phyloP scores from a whole-genome alignment of 2,329 filamentous ascomycete species.

The Sporothrix mexicana region DNA sequence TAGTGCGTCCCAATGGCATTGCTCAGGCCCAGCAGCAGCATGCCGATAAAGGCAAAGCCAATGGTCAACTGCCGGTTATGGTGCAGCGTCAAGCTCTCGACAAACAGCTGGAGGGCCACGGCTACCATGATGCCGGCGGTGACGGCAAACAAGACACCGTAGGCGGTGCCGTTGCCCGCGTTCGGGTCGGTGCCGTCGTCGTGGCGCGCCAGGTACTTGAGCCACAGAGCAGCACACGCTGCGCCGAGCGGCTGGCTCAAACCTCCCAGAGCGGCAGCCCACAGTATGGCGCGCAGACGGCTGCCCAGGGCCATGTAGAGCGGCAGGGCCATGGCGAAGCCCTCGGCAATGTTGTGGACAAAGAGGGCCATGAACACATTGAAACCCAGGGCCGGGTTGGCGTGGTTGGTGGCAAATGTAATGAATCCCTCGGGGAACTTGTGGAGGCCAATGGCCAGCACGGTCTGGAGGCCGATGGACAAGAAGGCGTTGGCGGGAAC shows the following conservation, averaged over 20 bases:
- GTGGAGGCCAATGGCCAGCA: slow-evolving; percentile 91
- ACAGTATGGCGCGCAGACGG: slow-evolving; percentile 80
- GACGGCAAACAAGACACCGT: slow-evolving; percentile 82
- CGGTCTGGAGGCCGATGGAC: slow-evolving; percentile 93
- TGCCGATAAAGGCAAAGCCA: slow-evolving; percentile 80
- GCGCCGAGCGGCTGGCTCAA: slow-evolving; percentile 87
- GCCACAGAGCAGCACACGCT: slow-evolving; percentile 82
- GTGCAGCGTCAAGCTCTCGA: slow-evolving; percentile 81
- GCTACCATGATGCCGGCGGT: slow-evolving; percentile 96
- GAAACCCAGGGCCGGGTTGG: slow-evolving; percentile 84
- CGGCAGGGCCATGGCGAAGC: slow-evolving; percentile 90
- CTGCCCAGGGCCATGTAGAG: slow-evolving; percentile 89
- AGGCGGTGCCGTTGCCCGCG: slow-evolving; percentile 65
- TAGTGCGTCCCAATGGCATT: slow-evolving; percentile 74
- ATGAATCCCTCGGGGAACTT: slow-evolving; percentile 90
- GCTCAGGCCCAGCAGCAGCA: slow-evolving; percentile 84
- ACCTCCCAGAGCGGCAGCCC: slow-evolving; percentile 83
- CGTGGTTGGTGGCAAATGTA: slow-evolving; percentile 96
- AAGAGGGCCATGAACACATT: slow-evolving; percentile 95
- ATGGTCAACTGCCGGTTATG: slow-evolving; percentile 80
- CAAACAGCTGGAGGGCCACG: slow-evolving; percentile 86
- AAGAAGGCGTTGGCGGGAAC: slow-evolving; percentile 93
- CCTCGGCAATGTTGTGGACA: slow-evolving; percentile 97
- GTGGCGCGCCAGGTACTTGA: slow-evolving; percentile 67
- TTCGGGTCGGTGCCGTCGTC: slow-evolving; percentile 64